Evolutionary conservation across 176 grass and related monocot genomes (phyloP).

Genomic region (Hsuehochloa calcarea): DNA sequence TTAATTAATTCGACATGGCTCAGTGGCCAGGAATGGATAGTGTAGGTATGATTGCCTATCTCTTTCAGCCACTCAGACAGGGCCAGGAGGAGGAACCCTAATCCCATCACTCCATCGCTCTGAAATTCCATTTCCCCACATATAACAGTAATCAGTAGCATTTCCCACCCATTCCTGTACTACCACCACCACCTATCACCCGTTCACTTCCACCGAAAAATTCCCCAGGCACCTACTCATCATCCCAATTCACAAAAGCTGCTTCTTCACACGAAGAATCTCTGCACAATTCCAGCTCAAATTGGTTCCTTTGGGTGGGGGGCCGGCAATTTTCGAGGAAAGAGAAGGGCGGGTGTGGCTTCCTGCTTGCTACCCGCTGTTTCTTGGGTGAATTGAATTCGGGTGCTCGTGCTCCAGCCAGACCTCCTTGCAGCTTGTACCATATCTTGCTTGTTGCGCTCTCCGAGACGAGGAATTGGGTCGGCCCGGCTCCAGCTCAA

Average conservation of each 20-base stretch:
- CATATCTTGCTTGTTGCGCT: conserved; percentile 5
- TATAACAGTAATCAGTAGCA: background rate
- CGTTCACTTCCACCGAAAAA: conserved; percentile 19
- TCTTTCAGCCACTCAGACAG: conserved; percentile 35
- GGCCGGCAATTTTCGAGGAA: background rate
- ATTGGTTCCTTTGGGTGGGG: background rate
- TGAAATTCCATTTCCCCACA: background rate
- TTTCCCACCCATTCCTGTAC: conserved; percentile 7
- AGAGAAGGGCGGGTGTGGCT: background rate
- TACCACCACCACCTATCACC: background rate
- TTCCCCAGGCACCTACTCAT: conserved; percentile 16
- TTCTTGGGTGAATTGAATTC: background rate
- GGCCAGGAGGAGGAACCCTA: background rate
- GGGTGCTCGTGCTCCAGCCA: background rate
- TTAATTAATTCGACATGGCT: background rate
- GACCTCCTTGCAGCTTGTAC: background rate
- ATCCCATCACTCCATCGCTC: conserved; percentile 15
- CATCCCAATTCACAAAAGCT: background rate
- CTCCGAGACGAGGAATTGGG: background rate
- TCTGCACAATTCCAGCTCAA: background rate
- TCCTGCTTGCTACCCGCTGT: conserved; percentile 13
- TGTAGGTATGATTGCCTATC: conserved; percentile 8
- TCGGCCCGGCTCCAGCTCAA: background rate
- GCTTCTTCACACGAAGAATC: too few species aligned
- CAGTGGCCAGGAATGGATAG: background rate